Base-by-base conservation (phyloP, 371 early-diverging fungal species). In the Mucor circinelloides region DNA sequence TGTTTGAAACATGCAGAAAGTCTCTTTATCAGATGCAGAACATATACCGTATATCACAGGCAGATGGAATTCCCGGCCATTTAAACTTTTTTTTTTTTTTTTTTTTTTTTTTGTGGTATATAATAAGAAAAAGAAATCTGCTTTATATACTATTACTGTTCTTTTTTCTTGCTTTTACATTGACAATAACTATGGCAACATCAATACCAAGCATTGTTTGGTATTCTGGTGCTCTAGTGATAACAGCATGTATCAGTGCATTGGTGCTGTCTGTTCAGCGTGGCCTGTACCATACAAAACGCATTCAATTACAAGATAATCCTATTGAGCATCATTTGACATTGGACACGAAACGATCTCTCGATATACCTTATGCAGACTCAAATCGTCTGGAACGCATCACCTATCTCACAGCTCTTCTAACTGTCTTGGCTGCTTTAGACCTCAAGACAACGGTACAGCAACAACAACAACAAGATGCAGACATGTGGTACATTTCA, bases 361-460 rank as follows among this genome's bases (percentile, higher is more conserved):
- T 31, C 0, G 36, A 19, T 2, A 62, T 70, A 6, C 74, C 70
- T 13, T 73, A 59, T 60, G 61, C 55, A 19, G 74, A 73, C 28
- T 34, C 38, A 3, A 64, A 67, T n/a, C 74, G 73, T 27, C 30
- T 69, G 6, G 60, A 57, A 0, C 76, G 72, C 21, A 31, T 75
- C 4, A 67, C 70, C 9, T 67, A 44, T 54, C 60, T 48, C 6
- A 70, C 70, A 0, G n/a, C 66, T 0, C 7, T 66, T 1, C 30
- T 72, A 13, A 9, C 58, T 6, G 19, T 13, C 2, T 23, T 66
- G 2, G 30, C 63, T 19, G 64, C 54, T 6, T 23, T 59, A 19
- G 46, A 74, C 40, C 64, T 69, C 19, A 27, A 66, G 19, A 27
- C 28, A 28, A 25, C 54, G 38, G 63, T 63, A 6, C 3, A 32